phyloP scores from a whole-genome alignment of 75 land plant species.

The Picea glauca region DNA sequence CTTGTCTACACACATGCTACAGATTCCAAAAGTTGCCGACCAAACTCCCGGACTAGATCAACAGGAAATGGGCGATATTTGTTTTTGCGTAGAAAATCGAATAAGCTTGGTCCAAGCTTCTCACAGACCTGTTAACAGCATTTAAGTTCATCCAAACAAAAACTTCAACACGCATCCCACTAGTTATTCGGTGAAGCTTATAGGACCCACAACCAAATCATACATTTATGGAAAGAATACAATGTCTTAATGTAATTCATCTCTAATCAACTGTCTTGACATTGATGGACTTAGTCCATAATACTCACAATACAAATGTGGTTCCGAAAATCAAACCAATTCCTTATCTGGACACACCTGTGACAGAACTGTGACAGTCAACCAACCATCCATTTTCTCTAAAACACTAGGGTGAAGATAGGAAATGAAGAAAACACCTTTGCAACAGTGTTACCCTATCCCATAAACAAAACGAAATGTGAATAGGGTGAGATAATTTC shows the following conservation, averaged over 20 bases:
- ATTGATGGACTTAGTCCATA: neutral
- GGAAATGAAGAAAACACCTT: neutral
- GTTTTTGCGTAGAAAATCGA: conserved; percentile 79
- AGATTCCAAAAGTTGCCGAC: conserved; percentile 80
- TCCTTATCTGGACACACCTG: conserved; percentile 69
- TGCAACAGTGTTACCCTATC: neutral
- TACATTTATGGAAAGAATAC: neutral
- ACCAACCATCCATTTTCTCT: conserved; percentile 13
- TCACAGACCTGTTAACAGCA: conserved; percentile 81
- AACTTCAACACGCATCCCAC: conserved; percentile 13
- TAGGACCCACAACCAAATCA: conserved; percentile 1
- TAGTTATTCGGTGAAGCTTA: conserved; percentile 5
- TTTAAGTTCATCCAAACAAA: conserved; percentile 33
- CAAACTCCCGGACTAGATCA: conserved; percentile 85
- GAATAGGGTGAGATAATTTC: no score
- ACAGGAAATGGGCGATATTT: conserved; percentile 72
- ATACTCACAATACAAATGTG: conserved; percentile 88
- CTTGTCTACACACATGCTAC: conserved; percentile 73
- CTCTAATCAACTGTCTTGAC: neutral
- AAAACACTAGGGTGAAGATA: neutral
- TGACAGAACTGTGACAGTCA: conserved; percentile 9
- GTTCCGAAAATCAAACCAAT: conserved; percentile 88
- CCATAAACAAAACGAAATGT: neutral
- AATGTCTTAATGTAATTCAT: neutral
- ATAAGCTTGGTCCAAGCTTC: conserved; percentile 97